Base-by-base conservation (phyloP, 441 rosid species). In the Cnidoscolus chayamansa region DNA sequence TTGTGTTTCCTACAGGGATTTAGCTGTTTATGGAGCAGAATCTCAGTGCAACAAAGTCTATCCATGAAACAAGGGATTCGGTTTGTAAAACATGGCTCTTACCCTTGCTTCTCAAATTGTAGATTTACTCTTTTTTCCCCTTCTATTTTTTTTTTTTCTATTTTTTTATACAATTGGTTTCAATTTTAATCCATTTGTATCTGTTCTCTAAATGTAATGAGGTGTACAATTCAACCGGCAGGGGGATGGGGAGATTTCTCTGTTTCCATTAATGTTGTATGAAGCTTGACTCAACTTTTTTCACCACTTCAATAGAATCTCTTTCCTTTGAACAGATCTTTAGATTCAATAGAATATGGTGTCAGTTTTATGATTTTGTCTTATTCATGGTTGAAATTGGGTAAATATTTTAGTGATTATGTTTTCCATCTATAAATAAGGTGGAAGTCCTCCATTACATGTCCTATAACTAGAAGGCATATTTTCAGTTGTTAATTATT, bases 161-260 rank as follows among this genome's bases (percentile, higher is more conserved):
- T 13, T 4, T 19, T 72, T 51, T 32, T 56, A 70, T 13, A 40
- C 58, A 25, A 35, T 71, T 35, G 32, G 35, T 68, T 75, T 37
- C 56, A 31, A 58, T 72, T 71, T 72, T 71, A 73, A 74, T 72
- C 64, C 72, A 70, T 76, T 64, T 74, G 75, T 80, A 61, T 77
- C 62, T 74, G 73, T 72, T 72, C 70, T 50, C 74, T 61, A 80
- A 70, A 67, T 70, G 54, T 56, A 78, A 72, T 72, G 82, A 87
- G 83, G 64, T 77, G 80, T 81, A 80, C 60, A 70, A 78, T 77
- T 80, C 74, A 80, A 72, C 70, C 69, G 79, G 85, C 81, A 77
- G 70, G 72, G 62, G 56, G 74, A 35, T 2, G 72, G 68, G 16
- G 71, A 74, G 71, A 37, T 74, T 51, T 49, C 37, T 69, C 35